Evolutionary conservation across 2,329 filamentous ascomycete species (phyloP).

Genomic region (Paraphoma sp.): DNA sequence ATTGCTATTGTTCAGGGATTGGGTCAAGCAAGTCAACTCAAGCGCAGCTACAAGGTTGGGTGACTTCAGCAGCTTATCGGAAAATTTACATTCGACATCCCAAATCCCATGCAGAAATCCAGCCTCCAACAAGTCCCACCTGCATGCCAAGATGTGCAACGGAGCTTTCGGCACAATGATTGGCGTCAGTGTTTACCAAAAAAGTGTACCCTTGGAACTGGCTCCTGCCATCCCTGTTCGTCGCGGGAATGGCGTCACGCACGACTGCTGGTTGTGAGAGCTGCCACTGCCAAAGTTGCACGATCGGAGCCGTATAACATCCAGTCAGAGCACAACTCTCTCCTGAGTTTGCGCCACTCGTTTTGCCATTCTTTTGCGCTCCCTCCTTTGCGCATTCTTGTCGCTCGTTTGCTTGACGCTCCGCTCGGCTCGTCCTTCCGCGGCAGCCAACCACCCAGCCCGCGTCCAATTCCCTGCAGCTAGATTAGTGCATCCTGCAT

Average conservation of each 20-base stretch:
- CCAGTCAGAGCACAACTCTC: not conserved
- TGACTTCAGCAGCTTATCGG: no score
- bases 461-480: slow-evolving; percentile 8
- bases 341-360: not conserved
- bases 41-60: no score
- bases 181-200: not conserved
- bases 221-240: slow-evolving; percentile 1
- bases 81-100: no score
- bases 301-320: not conserved
- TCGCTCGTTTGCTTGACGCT: slow-evolving; percentile 4
- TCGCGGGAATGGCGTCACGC: not conserved
- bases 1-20: no score
- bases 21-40: no score
- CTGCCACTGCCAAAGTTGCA: not conserved
- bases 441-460: not conserved
- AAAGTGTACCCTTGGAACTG: not conserved
- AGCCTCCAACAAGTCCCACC: not conserved
- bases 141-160: not conserved
- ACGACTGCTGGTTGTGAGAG: not conserved
- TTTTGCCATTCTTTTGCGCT: slow-evolving; percentile 5
- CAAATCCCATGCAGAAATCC: not conserved
- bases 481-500: slow-evolving; percentile 14
- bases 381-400: not conserved
- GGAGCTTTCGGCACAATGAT: not conserved
- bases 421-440: slow-evolving; percentile 3